Base-by-base conservation (phyloP, 148 eudicot genomes). In the Rhododendron mucronatum region DNA sequence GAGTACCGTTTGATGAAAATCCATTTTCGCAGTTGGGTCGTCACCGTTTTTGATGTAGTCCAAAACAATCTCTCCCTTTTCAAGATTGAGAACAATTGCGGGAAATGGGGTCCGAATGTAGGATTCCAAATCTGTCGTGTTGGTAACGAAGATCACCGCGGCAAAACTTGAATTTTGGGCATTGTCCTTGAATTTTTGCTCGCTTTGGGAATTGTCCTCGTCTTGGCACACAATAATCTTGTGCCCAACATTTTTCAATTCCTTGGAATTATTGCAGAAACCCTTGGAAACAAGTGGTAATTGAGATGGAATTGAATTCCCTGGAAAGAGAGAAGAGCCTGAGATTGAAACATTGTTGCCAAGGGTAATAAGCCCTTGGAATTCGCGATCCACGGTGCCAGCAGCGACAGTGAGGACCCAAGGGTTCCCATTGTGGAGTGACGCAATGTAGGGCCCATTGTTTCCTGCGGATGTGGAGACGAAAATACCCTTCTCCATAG, bases 381-480 rank as follows among this genome's bases (percentile, higher is more conserved):
- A 93, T 73, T 90, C 82, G 0, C 94, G 91, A 41, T 94, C 96
- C 10, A 93, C 59, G 39, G 95, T 91, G 65, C 96, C 90, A 1
- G 96, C 92, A 1, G 91, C 91, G 1, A 91, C 90, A 0, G 89
- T 88, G 23, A 93, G 30, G 0, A 74, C 91, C 96, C 95, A 94
- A 0, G 96, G 96, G 3, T 84, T 88, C 37, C 92, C 93, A 30
- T 91, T 92, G 48, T 90, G 93, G 50, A 92, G 82, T 1, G 90
- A 76, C 15, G 79, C 91, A 5, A 85, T 61, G 2, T 6, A 2
- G 0, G 95, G 93, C 18, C 95, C 96, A 0, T 55, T 61, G 21
- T 94, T 93, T 39, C 96, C 96, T 0, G 93, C 94, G 4, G 94
- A 90, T 0, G 88, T 65, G 12, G 93, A 86, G 6, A 94, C 91